A percentile compares a stretch with the other conserved stretches of the same genome.
Evolutionary conservation across 441 rosid genomes (phyloP).

Genomic region (Euphorbia celastroides): DNA sequence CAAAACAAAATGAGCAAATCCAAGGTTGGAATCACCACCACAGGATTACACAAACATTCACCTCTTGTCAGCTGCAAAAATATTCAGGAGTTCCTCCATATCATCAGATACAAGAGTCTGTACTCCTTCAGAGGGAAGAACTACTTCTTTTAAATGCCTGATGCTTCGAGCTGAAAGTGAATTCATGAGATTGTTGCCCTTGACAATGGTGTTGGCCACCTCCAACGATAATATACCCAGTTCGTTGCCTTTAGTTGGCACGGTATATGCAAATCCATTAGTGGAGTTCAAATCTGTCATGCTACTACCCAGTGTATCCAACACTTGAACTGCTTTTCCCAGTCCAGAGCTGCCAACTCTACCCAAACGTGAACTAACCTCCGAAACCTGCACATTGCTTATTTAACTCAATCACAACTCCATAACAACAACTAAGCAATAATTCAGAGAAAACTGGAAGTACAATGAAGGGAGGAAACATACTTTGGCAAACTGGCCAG

Average conservation of each 20-base stretch:
- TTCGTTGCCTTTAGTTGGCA: conserved; percentile 73
- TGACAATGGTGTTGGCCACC: conserved; percentile 91
- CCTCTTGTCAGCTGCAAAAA: conserved; percentile 93
- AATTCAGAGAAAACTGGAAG: no score
- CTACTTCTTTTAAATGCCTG: conserved; percentile 63
- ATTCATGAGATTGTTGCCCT: conserved; percentile 84
- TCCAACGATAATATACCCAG: conserved; percentile 81
- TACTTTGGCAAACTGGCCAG: conserved; percentile 27
- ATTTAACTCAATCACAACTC: neutral
- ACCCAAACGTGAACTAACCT: conserved; percentile 76
- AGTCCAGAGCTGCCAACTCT: conserved; percentile 78
- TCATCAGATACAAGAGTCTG: conserved; percentile 74
- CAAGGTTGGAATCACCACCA: neutral
- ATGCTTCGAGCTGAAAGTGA: conserved; percentile 65
- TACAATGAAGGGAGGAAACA: neutral
- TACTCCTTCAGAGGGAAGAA: conserved; percentile 83
- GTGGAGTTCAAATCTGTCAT: conserved; percentile 63
- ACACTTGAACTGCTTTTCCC: conserved; percentile 84
- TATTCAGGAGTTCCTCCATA: conserved; percentile 60
- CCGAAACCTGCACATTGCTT: conserved; percentile 55
- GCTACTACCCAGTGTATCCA: conserved; percentile 94
- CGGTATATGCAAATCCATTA: conserved; percentile 62
- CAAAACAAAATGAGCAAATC: neutral
- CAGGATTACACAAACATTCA: conserved; percentile 20
- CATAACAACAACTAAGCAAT: neutral